Conservation (phyloP, 2,329 filamentous ascomycete species). For the Triangularia verruculosa region DNA sequence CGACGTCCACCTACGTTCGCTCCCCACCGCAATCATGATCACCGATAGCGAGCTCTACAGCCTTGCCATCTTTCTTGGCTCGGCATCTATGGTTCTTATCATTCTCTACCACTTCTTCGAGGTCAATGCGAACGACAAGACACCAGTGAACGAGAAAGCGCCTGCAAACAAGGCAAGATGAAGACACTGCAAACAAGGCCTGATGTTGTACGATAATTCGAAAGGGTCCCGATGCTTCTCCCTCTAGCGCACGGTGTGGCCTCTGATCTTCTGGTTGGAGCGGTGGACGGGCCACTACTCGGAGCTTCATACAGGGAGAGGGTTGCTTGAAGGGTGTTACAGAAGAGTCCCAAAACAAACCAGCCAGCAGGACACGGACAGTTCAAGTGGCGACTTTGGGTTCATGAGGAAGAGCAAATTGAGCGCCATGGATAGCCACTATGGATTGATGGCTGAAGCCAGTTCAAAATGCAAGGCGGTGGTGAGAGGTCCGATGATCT, state of each 20-base stretch:
- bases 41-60: conserved; percentile 88
- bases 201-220: conserved; percentile 20
- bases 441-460: neutral
- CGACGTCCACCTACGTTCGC: conserved; percentile 1
- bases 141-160: conserved; percentile 31
- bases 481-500: neutral
- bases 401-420: neutral
- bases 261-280: neutral
- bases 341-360: neutral
- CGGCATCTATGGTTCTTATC: conserved; percentile 84
- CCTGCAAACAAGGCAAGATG: conserved; percentile 27
- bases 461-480: neutral
- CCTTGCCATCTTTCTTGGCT: conserved; percentile 90
- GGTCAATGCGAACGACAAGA: conserved; percentile 65
- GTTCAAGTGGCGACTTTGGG: neutral
- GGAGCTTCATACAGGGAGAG: neutral
- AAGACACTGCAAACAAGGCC: neutral
- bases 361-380: neutral
- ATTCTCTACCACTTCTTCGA: conserved; percentile 96
- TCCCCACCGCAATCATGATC: conserved; percentile 70
- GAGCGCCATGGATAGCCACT: neutral
- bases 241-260: neutral
- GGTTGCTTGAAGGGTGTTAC: neutral
- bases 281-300: neutral
- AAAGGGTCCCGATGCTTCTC: neutral